Conservation (phyloP, 1,284 basidiomycete genomes). For the Moesziomyces parantarcticus region DNA sequence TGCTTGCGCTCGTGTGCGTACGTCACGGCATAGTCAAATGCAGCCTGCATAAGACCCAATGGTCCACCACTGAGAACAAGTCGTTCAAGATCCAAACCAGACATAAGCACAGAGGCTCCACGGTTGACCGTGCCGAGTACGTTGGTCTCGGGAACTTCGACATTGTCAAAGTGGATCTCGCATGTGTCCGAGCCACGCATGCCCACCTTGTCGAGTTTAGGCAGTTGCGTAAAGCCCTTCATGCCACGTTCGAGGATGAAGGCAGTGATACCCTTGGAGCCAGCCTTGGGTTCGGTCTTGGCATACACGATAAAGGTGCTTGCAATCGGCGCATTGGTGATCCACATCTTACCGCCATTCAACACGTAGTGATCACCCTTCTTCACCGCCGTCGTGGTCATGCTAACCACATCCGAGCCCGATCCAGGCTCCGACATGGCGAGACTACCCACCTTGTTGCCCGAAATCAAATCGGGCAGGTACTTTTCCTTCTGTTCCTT, state of each 20-base stretch:
- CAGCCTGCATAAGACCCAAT: slow-evolving; percentile 85
- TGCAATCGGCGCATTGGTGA: slow-evolving; percentile 91
- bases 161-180: slow-evolving; percentile 91
- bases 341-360: slow-evolving; percentile 95
- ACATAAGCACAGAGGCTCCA: slow-evolving; percentile 90
- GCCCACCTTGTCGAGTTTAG: slow-evolving; percentile 92
- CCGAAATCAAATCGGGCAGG: slow-evolving; percentile 83
- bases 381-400: slow-evolving; percentile 82
- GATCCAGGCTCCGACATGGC: slow-evolving; percentile 93
- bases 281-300: slow-evolving; percentile 81
- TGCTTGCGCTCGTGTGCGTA: slow-evolving; percentile 92
- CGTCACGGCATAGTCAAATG: slow-evolving; percentile 86
- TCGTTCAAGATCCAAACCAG: slow-evolving; percentile 89
- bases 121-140: slow-evolving; percentile 82
- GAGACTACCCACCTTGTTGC: slow-evolving; percentile 84
- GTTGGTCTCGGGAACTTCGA: slow-evolving; percentile 83
- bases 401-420: slow-evolving; percentile 92
- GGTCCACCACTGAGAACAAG: slow-evolving; percentile 90
- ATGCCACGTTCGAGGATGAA: slow-evolving; percentile 87
- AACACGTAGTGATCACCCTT: slow-evolving; percentile 79
- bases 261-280: slow-evolving; percentile 88
- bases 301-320: slow-evolving; percentile 93
- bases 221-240: slow-evolving; percentile 86
- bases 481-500: slow-evolving; percentile 86
- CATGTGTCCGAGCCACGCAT: slow-evolving; percentile 96